Conservation (phyloP, 2,329 filamentous ascomycete species). For the Kalaharituber pfeilii region DNA sequence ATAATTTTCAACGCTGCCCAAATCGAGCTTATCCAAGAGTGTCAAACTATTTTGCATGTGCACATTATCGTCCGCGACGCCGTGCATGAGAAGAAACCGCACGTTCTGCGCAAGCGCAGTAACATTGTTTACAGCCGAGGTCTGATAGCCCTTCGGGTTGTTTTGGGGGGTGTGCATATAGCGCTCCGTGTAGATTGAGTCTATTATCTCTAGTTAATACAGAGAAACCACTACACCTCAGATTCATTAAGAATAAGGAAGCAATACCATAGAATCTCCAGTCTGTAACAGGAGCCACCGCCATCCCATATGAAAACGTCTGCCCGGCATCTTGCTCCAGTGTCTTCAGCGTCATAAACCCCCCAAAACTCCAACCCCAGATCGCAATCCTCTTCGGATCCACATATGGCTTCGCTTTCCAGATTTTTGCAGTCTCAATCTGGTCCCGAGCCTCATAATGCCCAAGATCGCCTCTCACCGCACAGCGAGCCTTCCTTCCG, state of each 20-base stretch:
- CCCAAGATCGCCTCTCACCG: slow-evolving; percentile 69
- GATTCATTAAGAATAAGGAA: neutral
- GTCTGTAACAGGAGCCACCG: slow-evolving; percentile 94
- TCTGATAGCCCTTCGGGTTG: slow-evolving; percentile 61
- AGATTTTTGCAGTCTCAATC: slow-evolving; percentile 74
- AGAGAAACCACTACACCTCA: neutral
- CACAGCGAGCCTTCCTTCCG: slow-evolving; percentile 65
- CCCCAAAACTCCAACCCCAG: slow-evolving; percentile 97
- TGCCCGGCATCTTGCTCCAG: slow-evolving; percentile 75
- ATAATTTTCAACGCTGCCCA: slow-evolving; percentile 73
- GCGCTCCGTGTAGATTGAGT: slow-evolving; percentile 83
- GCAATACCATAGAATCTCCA: slow-evolving; percentile 67
- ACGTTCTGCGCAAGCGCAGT: slow-evolving; percentile 56
- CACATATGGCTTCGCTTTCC: slow-evolving; percentile 64
- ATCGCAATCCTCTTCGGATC: slow-evolving; percentile 71
- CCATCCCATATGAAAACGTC: slow-evolving; percentile 94
- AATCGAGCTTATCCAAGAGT: slow-evolving; percentile 69
- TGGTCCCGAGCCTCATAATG: slow-evolving; percentile 76
- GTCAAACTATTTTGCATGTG: slow-evolving; percentile 89
- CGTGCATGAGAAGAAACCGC: slow-evolving; percentile 89
- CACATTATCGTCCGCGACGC: slow-evolving; percentile 91
- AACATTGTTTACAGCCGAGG: slow-evolving; percentile 56
- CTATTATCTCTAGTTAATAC: slow-evolving; percentile 27
- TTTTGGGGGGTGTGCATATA: slow-evolving; percentile 92
- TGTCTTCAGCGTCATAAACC: slow-evolving; percentile 87